A percentile compares a stretch with the other conserved stretches of the same genome.
Conservation (phyloP, 495 filamentous ascomycete species). For the Daldinia vernicosa region DNA sequence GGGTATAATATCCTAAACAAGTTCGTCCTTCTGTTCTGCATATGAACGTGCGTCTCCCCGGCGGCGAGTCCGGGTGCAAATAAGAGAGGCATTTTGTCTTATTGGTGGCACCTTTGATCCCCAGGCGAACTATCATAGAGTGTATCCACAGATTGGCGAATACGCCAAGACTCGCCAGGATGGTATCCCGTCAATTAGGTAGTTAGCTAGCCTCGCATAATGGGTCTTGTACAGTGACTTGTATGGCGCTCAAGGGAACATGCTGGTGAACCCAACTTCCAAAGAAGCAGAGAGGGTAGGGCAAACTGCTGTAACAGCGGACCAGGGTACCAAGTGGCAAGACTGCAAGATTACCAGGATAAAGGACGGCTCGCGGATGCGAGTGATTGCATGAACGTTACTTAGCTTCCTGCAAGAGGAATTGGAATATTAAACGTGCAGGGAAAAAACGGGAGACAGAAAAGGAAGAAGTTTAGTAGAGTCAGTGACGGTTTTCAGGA, state of each 20-base stretch:
- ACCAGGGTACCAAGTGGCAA: conserved; percentile 38
- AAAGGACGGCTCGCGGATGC: conserved; percentile 24
- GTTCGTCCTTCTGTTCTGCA: conserved; percentile 2
- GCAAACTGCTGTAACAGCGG: conserved; percentile 12
- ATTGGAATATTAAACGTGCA: conserved; percentile 11
- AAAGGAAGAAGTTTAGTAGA: conserved; percentile 11
- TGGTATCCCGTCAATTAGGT: background rate
- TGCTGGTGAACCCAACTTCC: conserved; percentile 5
- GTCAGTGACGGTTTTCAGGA: background rate
- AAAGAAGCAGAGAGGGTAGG: conserved; percentile 19
- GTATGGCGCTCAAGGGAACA: conserved; percentile 32
- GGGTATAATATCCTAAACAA: conserved; percentile 7
- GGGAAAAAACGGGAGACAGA: conserved; percentile 26
- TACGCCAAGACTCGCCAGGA: conserved; percentile 18
- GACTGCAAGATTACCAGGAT: conserved; percentile 25
- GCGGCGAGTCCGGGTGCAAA: conserved; percentile 8
- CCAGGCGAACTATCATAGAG: conserved; percentile 4
- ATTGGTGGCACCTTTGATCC: conserved; percentile 23
- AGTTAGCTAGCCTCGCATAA: conserved; percentile 6
- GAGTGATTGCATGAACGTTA: conserved; percentile 18
- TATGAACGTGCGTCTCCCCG: conserved; percentile 16
- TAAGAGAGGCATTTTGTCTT: background rate
- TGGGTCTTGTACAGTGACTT: conserved; percentile 39
- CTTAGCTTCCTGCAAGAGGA: conserved; percentile 13
- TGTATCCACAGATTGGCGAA: conserved; percentile 40